phyloP scores from a whole-genome alignment of 306 rosid species.

The Vigna unguiculata region DNA sequence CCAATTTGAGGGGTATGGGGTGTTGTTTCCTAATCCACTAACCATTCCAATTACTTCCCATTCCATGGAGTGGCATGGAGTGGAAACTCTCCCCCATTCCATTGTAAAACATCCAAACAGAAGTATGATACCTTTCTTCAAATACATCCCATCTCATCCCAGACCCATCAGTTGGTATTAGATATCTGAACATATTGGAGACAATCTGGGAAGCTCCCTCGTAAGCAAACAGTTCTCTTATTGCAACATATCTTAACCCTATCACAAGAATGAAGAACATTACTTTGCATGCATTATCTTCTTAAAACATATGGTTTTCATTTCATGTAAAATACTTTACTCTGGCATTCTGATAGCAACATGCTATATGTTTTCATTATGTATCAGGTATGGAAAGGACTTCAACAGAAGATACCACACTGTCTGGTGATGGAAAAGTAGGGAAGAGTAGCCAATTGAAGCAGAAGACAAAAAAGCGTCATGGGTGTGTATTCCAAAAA shows the following conservation, averaged over 20 bases:
- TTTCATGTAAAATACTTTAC: constrained; percentile 33
- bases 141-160: not conserved
- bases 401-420: constrained; percentile 60
- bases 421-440: constrained; percentile 67
- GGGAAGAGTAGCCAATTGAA: constrained; percentile 69
- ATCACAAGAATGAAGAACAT: not conserved
- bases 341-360: constrained; percentile 29
- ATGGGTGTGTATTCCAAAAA: constrained; percentile 70
- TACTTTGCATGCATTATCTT: constrained; percentile 39
- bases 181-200: constrained; percentile 19
- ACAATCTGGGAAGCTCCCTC: constrained; percentile 22
- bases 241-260: constrained; percentile 1
- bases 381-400: constrained; percentile 60
- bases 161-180: not conserved
- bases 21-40: constrained; percentile 1
- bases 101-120: not conserved
- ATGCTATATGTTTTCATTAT: constrained; percentile 33
- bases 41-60: not conserved
- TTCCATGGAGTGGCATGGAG: not conserved
- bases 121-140: not conserved
- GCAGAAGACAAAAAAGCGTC: constrained; percentile 76
- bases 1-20: constrained; percentile 9
- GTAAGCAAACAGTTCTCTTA: not conserved
- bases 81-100: not conserved
- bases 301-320: constrained; percentile 37